Conservation (phyloP, 371 early-diverging fungal species). For the Lichtheimia hyalospora region DNA sequence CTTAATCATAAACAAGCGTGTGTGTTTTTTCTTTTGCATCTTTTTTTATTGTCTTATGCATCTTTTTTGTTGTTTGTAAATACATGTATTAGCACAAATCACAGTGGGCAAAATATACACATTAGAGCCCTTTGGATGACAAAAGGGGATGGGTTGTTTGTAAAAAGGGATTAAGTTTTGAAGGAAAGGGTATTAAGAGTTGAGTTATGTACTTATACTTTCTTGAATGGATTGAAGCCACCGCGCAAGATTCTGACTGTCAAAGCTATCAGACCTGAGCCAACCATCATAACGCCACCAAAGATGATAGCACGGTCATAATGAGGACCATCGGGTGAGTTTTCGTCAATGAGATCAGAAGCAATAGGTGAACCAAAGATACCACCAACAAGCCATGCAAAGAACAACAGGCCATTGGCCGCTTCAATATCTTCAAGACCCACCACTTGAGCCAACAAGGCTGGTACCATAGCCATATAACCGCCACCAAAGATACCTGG, state of each 20-base stretch:
- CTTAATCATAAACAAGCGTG: too few species aligned
- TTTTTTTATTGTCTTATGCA: neutral
- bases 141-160: too few species aligned
- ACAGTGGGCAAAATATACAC: too few species aligned
- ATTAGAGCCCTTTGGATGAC: too few species aligned
- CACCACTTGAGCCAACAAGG: conserved; percentile 52
- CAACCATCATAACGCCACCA: conserved; percentile 36
- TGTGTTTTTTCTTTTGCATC: too few species aligned
- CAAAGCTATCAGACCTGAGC: conserved; percentile 31
- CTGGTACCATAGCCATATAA: conserved; percentile 54
- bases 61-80: neutral
- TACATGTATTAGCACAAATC: too few species aligned
- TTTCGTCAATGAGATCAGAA: conserved; percentile 41
- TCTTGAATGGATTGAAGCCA: conserved; percentile 32
- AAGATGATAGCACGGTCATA: conserved; percentile 46
- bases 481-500: conserved; percentile 54
- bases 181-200: neutral
- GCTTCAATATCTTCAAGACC: conserved; percentile 53
- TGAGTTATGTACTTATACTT: conserved; percentile 15
- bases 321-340: conserved; percentile 26
- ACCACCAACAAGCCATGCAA: conserved; percentile 59
- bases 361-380: conserved; percentile 59
- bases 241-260: conserved; percentile 29
- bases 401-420: conserved; percentile 56
- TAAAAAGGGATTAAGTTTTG: neutral